Conservation (phyloP, 2,329 filamentous ascomycete species). For the Xylariales sp. region DNA sequence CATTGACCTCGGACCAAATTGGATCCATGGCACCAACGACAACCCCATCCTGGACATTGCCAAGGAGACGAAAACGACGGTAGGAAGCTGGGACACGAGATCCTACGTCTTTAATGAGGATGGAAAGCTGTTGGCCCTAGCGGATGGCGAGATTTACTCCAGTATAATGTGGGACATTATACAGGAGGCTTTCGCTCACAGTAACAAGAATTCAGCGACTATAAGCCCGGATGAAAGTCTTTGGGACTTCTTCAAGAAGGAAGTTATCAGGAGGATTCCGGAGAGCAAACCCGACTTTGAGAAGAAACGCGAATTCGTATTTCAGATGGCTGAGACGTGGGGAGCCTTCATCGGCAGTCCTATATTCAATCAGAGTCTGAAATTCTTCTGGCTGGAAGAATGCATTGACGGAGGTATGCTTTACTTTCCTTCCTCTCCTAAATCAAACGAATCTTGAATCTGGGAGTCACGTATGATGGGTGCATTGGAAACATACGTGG, state of each 20-base stretch:
- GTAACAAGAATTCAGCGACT: conserved; percentile 49
- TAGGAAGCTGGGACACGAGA: conserved; percentile 44
- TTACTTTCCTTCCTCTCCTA: conserved; percentile 26
- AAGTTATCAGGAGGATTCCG: conserved; percentile 41
- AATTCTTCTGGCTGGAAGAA: conserved; percentile 75
- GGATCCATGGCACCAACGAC: conserved; percentile 69
- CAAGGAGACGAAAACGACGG: conserved; percentile 50
- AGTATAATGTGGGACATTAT: conserved; percentile 64
- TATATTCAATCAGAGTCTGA: conserved; percentile 61
- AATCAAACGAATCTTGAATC: too few species aligned
- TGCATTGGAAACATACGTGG: too few species aligned
- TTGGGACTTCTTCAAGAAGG: conserved; percentile 47
- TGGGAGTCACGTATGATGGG: too few species aligned
- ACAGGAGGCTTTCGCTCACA: conserved; percentile 61
- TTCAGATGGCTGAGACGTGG: conserved; percentile 60
- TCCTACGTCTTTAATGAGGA: conserved; percentile 53
- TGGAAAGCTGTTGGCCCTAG: conserved; percentile 44
- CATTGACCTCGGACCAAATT: conserved; percentile 68
- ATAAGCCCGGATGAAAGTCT: conserved; percentile 46
- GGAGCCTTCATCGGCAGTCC: conserved; percentile 66
- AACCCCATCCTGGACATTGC: conserved; percentile 68
- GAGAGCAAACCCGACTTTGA: conserved; percentile 36
- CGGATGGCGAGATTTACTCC: conserved; percentile 42
- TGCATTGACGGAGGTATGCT: conserved; percentile 66
- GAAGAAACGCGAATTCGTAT: conserved; percentile 36